phyloP scores from a whole-genome alignment of 1,139 yeast genomes.

The Pneumocystis sp. region DNA sequence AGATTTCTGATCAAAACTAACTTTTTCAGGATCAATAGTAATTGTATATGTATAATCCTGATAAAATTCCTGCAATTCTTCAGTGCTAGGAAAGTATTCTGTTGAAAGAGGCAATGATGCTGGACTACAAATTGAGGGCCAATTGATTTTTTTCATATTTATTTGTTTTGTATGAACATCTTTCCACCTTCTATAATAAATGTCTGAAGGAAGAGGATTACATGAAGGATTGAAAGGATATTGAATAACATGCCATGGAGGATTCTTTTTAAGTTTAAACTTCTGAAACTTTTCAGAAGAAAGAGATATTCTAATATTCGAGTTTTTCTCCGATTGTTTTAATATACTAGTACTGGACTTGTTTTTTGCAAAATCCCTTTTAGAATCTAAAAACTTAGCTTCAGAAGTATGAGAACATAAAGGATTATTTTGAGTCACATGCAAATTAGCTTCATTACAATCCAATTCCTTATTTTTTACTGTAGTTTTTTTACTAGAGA shows the following conservation, averaged over 20 bases:
- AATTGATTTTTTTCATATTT: constrained; percentile 43
- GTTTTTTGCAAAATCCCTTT: background rate
- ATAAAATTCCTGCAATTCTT: constrained; percentile 37
- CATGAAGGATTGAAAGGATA: constrained; percentile 53
- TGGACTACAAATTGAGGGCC: constrained; percentile 88
- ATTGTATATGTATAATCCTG: constrained; percentile 49
- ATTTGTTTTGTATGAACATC: constrained; percentile 27
- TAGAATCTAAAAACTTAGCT: background rate
- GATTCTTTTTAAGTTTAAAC: constrained; percentile 4
- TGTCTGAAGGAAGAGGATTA: constrained; percentile 32
- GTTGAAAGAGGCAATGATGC: constrained; percentile 80
- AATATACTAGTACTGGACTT: background rate
- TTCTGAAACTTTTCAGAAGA: constrained; percentile 7
- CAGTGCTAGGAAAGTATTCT: constrained; percentile 53
- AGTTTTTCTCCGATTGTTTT: background rate
- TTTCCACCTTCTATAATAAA: constrained; percentile 60
- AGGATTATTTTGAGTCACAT: background rate
- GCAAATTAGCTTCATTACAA: background rate
- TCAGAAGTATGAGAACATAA: background rate
- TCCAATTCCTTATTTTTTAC: background rate
- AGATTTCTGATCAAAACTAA: constrained; percentile 41
- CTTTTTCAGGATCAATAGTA: constrained; percentile 38
- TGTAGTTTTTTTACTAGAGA: background rate
- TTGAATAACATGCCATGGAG: constrained; percentile 45
- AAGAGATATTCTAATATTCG: background rate